Conservation (phyloP, 495 filamentous ascomycete species). For the Cercophora samala region DNA sequence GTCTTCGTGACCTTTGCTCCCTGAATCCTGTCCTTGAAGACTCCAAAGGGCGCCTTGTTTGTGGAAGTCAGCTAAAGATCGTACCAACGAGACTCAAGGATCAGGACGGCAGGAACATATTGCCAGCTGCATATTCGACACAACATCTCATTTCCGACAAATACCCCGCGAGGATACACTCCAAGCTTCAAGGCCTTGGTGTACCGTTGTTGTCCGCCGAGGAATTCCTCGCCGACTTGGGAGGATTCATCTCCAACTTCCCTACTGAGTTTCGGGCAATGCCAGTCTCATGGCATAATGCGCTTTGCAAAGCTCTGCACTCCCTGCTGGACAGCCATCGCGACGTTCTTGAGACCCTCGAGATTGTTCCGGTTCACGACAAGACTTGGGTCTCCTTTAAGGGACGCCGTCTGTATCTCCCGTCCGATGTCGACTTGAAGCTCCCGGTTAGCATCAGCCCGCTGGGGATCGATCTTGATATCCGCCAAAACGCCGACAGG, state of each 20-base stretch:
- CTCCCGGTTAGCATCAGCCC: background rate
- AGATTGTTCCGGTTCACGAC: background rate
- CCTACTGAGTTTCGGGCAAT: background rate
- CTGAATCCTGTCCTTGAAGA: background rate
- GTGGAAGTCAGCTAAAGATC: background rate
- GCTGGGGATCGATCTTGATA: background rate
- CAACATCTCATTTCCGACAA: background rate
- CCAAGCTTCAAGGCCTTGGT: background rate
- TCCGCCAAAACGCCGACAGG: background rate
- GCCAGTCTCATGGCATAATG: background rate
- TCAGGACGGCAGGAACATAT: background rate
- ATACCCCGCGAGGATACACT: background rate
- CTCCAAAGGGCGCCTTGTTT: background rate
- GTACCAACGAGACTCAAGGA: background rate
- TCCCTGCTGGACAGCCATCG: background rate
- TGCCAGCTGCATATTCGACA: background rate
- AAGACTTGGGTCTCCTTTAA: background rate
- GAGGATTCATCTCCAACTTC: background rate
- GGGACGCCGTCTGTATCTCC: background rate
- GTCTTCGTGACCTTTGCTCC: background rate
- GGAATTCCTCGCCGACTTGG: background rate
- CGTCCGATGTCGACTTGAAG: background rate
- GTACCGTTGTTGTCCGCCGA: background rate
- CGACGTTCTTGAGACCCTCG: background rate
- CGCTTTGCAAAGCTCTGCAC: background rate